Conservation (phyloP, 306 rosid species). For the Myrica gale region DNA sequence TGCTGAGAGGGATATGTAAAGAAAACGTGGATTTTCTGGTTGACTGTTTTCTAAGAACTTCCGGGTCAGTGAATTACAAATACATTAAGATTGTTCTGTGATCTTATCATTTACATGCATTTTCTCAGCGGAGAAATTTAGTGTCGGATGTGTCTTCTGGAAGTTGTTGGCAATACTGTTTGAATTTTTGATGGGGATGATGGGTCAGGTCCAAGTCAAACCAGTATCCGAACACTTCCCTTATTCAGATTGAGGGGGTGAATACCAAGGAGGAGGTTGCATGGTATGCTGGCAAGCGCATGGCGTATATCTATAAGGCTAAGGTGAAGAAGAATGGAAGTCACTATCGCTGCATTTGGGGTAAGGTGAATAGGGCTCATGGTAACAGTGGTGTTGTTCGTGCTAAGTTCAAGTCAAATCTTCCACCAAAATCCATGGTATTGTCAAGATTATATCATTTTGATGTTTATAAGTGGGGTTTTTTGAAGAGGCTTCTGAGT, state of each 20-base stretch:
- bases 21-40: not conserved
- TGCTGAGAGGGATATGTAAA: not conserved
- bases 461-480: not conserved
- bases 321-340: conserved; percentile 77
- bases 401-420: conserved; percentile 85
- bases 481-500: not conserved
- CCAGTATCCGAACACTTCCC: conserved; percentile 83
- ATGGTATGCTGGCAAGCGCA: conserved; percentile 75
- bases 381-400: conserved; percentile 93
- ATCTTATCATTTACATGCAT: not conserved
- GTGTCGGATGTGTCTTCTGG: not conserved
- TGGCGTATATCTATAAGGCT: conserved; percentile 92
- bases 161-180: not conserved
- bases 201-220: conserved; percentile 76
- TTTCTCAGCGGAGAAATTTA: not conserved
- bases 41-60: too few relatives aligned
- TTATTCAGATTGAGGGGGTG: conserved; percentile 90
- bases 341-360: conserved; percentile 95
- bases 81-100: not conserved
- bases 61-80: not conserved
- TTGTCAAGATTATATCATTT: not conserved
- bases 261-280: conserved; percentile 88
- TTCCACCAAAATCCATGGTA: conserved; percentile 96
- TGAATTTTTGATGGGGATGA: conserved; percentile 10
- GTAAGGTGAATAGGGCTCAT: conserved; percentile 82